phyloP scores from a whole-genome alignment of 2,329 filamentous ascomycete species.

The Aspergillus sp. region DNA sequence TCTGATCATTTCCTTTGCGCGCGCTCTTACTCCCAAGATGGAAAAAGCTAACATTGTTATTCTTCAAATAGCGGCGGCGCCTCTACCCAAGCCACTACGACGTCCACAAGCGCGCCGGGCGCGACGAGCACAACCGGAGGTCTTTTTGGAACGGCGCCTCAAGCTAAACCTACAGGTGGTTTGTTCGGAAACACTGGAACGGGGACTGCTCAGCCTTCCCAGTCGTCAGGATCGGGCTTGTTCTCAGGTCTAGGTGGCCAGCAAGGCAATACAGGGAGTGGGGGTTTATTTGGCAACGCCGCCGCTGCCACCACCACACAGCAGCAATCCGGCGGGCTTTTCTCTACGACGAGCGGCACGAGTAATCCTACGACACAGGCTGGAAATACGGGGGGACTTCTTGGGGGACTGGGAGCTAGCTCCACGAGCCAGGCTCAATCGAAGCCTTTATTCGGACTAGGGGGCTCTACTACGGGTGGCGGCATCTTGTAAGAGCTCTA shows the following conservation, averaged over 20 bases:
- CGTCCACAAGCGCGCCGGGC: constrained; percentile 33
- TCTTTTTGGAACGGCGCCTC: constrained; percentile 36
- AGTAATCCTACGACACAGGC: constrained; percentile 28
- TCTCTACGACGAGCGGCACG: constrained; percentile 24
- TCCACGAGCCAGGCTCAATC: constrained; percentile 39
- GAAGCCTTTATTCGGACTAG: constrained; percentile 42
- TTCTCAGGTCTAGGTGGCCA: constrained; percentile 37
- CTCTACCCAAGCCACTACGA: constrained; percentile 35
- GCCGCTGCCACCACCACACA: constrained; percentile 31
- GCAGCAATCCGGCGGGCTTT: constrained; percentile 34
- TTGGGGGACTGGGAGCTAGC: constrained; percentile 31
- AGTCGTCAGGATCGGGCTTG: constrained; percentile 37
- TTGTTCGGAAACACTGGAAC: constrained; percentile 36
- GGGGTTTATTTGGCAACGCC: constrained; percentile 36
- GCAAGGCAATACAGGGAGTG: constrained; percentile 31
- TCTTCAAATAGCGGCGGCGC: constrained; percentile 31
- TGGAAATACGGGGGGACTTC: constrained; percentile 35
- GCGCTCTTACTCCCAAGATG: neutral
- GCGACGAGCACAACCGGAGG: constrained; percentile 34
- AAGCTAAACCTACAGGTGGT: constrained; percentile 38
- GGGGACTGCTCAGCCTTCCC: constrained; percentile 33
- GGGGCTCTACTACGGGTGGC: constrained; percentile 32
- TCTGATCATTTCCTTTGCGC: neutral
- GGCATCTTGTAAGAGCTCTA: constrained; percentile 41
- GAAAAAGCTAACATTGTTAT: constrained; percentile 11